A percentile compares a stretch with the other conserved stretches of the same genome.
Evolutionary conservation across 2,329 filamentous ascomycete genomes (phyloP).

Genomic region (Colletotrichum salicis): DNA sequence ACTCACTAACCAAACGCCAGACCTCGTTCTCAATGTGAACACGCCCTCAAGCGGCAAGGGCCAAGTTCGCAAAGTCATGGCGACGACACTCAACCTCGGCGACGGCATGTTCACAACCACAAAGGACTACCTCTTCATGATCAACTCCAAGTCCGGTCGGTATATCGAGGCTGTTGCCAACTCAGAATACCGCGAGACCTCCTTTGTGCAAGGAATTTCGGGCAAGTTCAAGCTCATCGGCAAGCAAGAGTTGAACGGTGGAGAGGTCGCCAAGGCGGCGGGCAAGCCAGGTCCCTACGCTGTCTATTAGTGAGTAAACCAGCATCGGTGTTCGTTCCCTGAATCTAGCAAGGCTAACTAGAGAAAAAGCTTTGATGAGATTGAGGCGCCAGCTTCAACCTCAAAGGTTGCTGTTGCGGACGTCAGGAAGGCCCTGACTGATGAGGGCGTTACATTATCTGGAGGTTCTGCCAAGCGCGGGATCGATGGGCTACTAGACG

Average conservation of each 20-base stretch:
- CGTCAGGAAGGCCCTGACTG: not conserved
- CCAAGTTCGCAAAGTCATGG: not conserved
- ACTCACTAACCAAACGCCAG: not conserved
- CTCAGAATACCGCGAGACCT: not conserved
- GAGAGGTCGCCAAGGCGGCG: not conserved
- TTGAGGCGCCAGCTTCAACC: not conserved
- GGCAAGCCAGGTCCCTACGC: not conserved
- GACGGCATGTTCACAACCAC: not conserved
- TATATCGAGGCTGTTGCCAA: not conserved
- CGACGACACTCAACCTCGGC: not conserved
- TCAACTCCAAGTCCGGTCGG: constrained; percentile 1
- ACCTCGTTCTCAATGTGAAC: not conserved
- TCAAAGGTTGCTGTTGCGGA: not conserved
- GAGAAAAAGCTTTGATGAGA: not conserved
- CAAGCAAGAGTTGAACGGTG: not conserved
- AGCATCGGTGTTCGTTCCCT: not conserved
- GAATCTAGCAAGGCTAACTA: not conserved
- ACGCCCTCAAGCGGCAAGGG: not conserved
- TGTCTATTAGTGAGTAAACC: not conserved
- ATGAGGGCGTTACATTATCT: not conserved
- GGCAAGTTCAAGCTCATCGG: constrained; percentile 5
- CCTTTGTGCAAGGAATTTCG: not conserved
- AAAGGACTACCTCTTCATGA: not conserved
- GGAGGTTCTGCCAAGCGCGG: not conserved
- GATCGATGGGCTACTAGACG: not conserved